phyloP scores from a whole-genome alignment of 2,329 filamentous ascomycete genomes.

The Pseudopithomyces maydicus region DNA sequence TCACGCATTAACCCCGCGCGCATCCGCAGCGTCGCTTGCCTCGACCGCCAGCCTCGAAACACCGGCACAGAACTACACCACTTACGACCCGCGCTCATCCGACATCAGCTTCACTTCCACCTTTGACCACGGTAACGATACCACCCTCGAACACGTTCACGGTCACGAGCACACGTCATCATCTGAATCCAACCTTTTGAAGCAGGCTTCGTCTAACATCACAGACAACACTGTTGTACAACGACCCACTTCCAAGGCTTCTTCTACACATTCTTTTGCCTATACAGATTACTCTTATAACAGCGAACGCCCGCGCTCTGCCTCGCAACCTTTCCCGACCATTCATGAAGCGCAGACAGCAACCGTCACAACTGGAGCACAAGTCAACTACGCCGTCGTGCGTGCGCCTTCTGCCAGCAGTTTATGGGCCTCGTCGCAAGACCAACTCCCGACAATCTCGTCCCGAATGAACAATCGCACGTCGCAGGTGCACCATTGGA shows the following conservation, averaged over 20 bases:
- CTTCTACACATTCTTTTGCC: conserved; percentile 42
- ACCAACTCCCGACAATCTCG: conserved; percentile 34
- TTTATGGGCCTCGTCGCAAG: conserved; percentile 42
- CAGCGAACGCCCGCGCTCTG: conserved; percentile 37
- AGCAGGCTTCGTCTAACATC: conserved; percentile 40
- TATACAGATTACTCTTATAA: conserved; percentile 42
- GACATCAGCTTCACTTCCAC: conserved; percentile 31
- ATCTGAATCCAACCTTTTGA: conserved; percentile 33
- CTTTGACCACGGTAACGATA: conserved; percentile 22
- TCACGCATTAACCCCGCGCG: conserved; percentile 42
- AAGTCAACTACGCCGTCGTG: conserved; percentile 43
- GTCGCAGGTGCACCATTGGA: conserved; percentile 44
- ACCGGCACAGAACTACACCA: conserved; percentile 16
- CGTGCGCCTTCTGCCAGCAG: conserved; percentile 43
- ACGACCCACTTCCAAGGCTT: conserved; percentile 36
- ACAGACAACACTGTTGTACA: conserved; percentile 33
- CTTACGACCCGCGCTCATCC: conserved; percentile 36
- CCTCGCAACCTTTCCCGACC: conserved; percentile 34
- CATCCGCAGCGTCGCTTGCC: conserved; percentile 43
- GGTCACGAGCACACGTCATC: conserved; percentile 32
- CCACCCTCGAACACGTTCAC: not conserved
- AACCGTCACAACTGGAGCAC: conserved; percentile 39
- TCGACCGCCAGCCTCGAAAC: conserved; percentile 35
- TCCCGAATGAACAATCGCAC: conserved; percentile 47
- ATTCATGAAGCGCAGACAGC: conserved; percentile 43